Evolutionary conservation across 768 basidiomycete genomes (phyloP).

Genomic region (Amanita molliuscula): DNA sequence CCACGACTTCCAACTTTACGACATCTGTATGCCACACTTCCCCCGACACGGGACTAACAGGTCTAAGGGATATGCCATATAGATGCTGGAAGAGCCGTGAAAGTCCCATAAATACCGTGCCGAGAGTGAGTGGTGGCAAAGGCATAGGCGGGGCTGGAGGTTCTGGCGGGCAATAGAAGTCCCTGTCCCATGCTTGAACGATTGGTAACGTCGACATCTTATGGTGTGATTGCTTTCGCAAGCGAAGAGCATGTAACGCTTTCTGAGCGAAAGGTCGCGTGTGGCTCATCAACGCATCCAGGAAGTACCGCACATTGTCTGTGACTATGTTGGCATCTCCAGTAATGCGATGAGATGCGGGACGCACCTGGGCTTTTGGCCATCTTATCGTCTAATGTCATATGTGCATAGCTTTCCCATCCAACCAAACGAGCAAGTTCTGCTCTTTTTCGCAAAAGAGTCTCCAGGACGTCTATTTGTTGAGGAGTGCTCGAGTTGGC

Average conservation of each 20-base stretch:
- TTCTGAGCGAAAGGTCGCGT: slow-evolving; percentile 68
- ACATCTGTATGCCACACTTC: slow-evolving; percentile 89
- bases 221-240: slow-evolving; percentile 69
- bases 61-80: slow-evolving; percentile 79
- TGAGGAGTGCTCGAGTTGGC: slow-evolving; percentile 65
- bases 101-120: slow-evolving; percentile 88
- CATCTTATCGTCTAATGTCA: slow-evolving; percentile 93
- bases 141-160: slow-evolving; percentile 66
- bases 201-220: slow-evolving; percentile 43
- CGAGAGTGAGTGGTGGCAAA: slow-evolving; percentile 70
- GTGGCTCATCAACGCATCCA: slow-evolving; percentile 71
- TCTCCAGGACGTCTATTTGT: slow-evolving; percentile 71
- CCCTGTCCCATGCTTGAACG: slow-evolving; percentile 95
- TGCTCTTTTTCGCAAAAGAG: slow-evolving; percentile 64
- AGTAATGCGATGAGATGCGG: not conserved
- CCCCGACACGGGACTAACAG: slow-evolving; percentile 55
- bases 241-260: slow-evolving; percentile 58
- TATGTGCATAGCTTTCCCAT: slow-evolving; percentile 74
- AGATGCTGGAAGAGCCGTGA: slow-evolving; percentile 79
- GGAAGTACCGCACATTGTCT: slow-evolving; percentile 85
- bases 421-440: slow-evolving; percentile 82
- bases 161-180: slow-evolving; percentile 82
- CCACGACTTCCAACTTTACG: slow-evolving; percentile 86
- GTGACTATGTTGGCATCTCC: not conserved
- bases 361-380: slow-evolving; percentile 79